Percentiles rank a stretch among this genome's conserved stretches.
Conservation (phyloP, 225 moss, liverwort and hornwort species). For the Pleurozium schreberi region DNA sequence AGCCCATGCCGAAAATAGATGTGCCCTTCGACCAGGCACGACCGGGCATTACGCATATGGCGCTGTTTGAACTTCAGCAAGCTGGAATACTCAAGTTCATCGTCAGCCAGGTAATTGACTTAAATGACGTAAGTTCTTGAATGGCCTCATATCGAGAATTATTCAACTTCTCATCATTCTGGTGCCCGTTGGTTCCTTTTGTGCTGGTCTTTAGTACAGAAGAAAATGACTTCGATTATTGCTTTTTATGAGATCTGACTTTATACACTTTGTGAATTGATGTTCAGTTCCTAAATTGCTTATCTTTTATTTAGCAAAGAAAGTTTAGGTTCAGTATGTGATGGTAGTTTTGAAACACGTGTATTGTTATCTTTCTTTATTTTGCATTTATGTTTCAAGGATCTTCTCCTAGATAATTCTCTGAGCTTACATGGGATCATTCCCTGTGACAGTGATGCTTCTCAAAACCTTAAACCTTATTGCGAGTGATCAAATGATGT, state of each 20-base stretch:
- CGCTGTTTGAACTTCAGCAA: slow-evolving; percentile 65
- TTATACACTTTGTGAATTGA: not conserved
- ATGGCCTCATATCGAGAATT: not conserved
- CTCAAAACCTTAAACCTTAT: not conserved
- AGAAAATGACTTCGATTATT: not conserved
- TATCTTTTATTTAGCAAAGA: not conserved
- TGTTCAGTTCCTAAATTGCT: not conserved
- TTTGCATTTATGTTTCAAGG: not conserved
- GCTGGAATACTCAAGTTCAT: slow-evolving; percentile 69
- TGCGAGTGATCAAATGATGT: not conserved
- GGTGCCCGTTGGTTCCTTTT: not conserved
- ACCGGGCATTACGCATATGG: slow-evolving; percentile 77
- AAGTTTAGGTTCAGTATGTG: not conserved
- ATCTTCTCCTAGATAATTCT: not conserved
- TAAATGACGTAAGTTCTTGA: not conserved
- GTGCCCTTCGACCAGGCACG: slow-evolving; percentile 67
- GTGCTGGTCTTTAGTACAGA: not conserved
- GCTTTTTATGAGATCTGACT: not conserved
- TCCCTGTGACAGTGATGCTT: not conserved
- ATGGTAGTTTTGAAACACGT: not conserved
- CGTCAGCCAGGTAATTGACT: slow-evolving; percentile 52
- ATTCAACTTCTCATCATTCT: not conserved
- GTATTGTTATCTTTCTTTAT: not conserved
- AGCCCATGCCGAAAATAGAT: slow-evolving; percentile 75
- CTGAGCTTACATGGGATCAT: not conserved